Conservation (phyloP, 1,284 basidiomycete genomes). For the Apiotrichum porosum region DNA sequence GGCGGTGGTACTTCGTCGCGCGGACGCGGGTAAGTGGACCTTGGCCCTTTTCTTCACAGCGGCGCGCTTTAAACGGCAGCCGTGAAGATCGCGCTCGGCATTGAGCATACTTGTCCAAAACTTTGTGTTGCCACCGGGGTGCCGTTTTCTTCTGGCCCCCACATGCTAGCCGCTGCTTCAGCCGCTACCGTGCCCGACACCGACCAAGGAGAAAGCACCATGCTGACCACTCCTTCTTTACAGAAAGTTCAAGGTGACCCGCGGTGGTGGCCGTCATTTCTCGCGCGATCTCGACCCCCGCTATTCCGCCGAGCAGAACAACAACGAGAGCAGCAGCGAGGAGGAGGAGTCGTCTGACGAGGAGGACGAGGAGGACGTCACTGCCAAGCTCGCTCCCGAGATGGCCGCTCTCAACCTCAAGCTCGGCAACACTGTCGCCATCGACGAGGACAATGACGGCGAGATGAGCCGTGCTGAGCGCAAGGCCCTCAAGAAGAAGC, state of each 20-base stretch:
- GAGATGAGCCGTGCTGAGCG: constrained; percentile 63
- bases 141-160: not conserved
- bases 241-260: constrained; percentile 72
- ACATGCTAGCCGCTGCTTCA: not conserved
- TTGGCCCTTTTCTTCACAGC: not conserved
- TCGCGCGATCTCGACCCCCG: constrained; percentile 54
- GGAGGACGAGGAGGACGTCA: constrained; percentile 17
- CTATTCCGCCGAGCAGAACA: constrained; percentile 3
- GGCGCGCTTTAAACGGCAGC: too few relatives aligned
- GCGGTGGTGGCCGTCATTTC: constrained; percentile 78
- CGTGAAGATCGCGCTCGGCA: too few relatives aligned
- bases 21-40: constrained; percentile 38
- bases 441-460: constrained; percentile 41
- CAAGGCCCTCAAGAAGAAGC: constrained; percentile 65
- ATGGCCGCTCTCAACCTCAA: constrained; percentile 46
- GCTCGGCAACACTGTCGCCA: constrained; percentile 43
- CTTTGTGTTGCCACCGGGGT: too few relatives aligned
- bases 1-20: constrained; percentile 19
- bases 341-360: constrained; percentile 36
- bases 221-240: not conserved
- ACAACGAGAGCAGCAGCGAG: constrained; percentile 21
- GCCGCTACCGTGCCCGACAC: too few relatives aligned
- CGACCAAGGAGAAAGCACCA: too few relatives aligned
- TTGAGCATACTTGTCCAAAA: too few relatives aligned
- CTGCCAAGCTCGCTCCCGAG: constrained; percentile 39